Conservation (phyloP, 345 rosid species). For the Carallia brachiata region DNA sequence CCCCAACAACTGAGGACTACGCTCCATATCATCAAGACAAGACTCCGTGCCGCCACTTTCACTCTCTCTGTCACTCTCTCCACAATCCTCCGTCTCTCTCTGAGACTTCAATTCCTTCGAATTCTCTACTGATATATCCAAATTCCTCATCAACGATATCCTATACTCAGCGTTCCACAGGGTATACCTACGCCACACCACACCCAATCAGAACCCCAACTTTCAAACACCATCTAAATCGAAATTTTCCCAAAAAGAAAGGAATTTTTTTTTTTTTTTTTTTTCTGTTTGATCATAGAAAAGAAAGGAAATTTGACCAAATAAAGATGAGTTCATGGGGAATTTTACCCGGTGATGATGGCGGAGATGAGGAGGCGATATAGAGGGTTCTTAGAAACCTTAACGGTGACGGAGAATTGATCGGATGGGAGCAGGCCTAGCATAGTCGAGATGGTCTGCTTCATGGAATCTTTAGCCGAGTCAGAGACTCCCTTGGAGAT, state of each 20-base stretch:
- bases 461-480: conserved; percentile 85
- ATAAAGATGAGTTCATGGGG: too few relatives aligned
- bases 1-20: conserved; percentile 54
- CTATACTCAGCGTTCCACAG: conserved; percentile 94
- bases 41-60: conserved; percentile 24
- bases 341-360: conserved; percentile 72
- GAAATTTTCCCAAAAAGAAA: neutral
- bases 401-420: conserved; percentile 58
- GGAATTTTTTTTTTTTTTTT: neutral
- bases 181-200: conserved; percentile 54
- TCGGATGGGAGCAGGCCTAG: conserved; percentile 87
- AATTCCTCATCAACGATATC: conserved; percentile 65
- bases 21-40: conserved; percentile 42
- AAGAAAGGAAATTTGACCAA: neutral
- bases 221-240: neutral
- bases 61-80: conserved; percentile 30
- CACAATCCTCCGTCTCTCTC: conserved; percentile 20
- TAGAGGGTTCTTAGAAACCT: conserved; percentile 56
- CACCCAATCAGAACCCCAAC: neutral
- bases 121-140: conserved; percentile 41
- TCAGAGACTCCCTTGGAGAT: conserved; percentile 81
- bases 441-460: conserved; percentile 83
- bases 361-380: conserved; percentile 69
- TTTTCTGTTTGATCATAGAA: neutral
- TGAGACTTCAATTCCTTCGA: conserved; percentile 21